Evolutionary conservation across 352 stramenopile genomes (phyloP).

Genomic region (Pythium dissimile): DNA sequence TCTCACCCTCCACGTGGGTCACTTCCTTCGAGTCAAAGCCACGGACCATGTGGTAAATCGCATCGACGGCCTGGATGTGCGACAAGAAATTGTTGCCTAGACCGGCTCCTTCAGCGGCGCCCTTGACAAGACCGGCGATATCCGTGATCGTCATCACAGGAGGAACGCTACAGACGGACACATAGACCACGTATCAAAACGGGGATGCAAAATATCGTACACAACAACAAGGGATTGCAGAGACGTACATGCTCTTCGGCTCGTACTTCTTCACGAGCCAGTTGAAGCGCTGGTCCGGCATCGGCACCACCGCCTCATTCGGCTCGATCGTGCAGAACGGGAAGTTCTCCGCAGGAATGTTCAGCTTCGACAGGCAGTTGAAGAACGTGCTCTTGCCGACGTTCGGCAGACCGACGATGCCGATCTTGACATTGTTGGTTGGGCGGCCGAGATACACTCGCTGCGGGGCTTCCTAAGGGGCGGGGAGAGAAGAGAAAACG

Average conservation of each 20-base stretch:
- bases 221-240: not conserved
- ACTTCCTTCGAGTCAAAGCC: constrained; percentile 98
- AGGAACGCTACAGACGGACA: constrained; percentile 86
- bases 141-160: constrained; percentile 98
- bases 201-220: too few species aligned
- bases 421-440: constrained; percentile 96
- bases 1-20: constrained; percentile 95
- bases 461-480: constrained; percentile 24
- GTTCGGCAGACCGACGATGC: constrained; percentile 99
- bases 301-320: constrained; percentile 95
- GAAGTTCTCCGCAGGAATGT: constrained; percentile 91
- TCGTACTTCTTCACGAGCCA: constrained; percentile 91
- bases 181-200: too few species aligned
- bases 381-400: constrained; percentile 99
- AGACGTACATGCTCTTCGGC: constrained; percentile 19
- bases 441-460: constrained; percentile 83
- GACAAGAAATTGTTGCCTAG: constrained; percentile 99
- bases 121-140: constrained; percentile 99
- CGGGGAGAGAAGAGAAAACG: too few species aligned
- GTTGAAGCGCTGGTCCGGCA: constrained; percentile 99
- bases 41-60: constrained; percentile 97
- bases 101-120: constrained; percentile 96
- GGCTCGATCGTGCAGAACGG: constrained; percentile 99
- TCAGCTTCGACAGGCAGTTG: constrained; percentile 96
- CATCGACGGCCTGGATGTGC: constrained; percentile 99